Percentiles rank a stretch among this genome's conserved stretches.
These are phyloP conservation scores for Brassica juncea DNA, from an alignment of 345 rosid genomes.

Conservation along the genomic window DNA sequence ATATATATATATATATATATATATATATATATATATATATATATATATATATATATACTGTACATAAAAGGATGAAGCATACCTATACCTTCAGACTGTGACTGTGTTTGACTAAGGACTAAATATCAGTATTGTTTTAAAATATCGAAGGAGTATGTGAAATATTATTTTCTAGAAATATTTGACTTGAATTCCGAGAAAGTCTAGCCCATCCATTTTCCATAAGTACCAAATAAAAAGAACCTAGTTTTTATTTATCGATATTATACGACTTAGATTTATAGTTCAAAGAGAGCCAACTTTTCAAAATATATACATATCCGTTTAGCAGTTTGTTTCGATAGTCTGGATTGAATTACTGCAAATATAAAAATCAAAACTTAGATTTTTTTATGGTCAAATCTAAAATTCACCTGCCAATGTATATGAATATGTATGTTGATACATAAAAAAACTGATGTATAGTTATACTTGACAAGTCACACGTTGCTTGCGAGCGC, in stretches of 20 bases:
- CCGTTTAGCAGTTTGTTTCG: background rate
- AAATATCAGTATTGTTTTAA: background rate
- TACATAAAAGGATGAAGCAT: background rate
- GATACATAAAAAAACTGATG: no score
- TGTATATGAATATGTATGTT: no score
- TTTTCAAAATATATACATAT: background rate
- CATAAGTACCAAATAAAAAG: background rate
- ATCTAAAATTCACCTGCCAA: background rate
- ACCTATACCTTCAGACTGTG: background rate
- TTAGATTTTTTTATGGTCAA: background rate
- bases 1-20: background rate
- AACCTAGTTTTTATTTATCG: background rate
- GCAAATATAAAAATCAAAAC: background rate
- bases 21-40: background rate
- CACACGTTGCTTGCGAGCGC: background rate
- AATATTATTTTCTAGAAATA: conserved; percentile 8
- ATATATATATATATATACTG: background rate
- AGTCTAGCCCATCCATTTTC: conserved; percentile 7
- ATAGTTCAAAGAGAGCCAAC: background rate
- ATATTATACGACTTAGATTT: background rate
- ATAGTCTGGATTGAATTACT: background rate
- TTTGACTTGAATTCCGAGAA: conserved; percentile 19
- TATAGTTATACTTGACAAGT: background rate
- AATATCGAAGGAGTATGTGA: background rate
- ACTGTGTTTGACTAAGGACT: background rate